Evolutionary conservation across 352 stramenopile species (phyloP), one percentile per base, ranked within the genome.

Genomic region (Globisporangium paddicum): DNA sequence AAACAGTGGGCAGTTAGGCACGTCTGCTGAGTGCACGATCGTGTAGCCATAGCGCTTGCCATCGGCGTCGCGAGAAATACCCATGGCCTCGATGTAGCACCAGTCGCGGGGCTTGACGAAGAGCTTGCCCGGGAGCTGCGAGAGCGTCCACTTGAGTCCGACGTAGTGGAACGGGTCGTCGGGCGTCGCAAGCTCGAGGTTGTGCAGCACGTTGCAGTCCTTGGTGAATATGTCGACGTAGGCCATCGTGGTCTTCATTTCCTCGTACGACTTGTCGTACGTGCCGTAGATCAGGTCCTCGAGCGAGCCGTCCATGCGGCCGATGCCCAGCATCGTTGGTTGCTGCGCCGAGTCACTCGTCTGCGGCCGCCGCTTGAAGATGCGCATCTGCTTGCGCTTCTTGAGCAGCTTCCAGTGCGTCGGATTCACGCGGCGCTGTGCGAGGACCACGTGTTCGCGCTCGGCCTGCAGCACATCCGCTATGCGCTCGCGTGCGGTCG

Each of bases 271-370:
- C 16, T 60, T 58, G 62, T 72, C 73, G 63, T 79, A 71, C 47
- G 56, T 67, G 4, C 77, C 77, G 60, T 81, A 87, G 28, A 87
- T 42, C 44, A 82, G 34, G 37, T 82, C 72, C 37, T 87, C 72
- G 21, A 87, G 67, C 18, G 74, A 71, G n/a, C 77, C 77, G 34
- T 70, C 61, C 18, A 84, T 64, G 23, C 63, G 50, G 14, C 74
- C 74, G n/a, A 82, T 52, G 28, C 71, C 75, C 16, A 78, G 68
- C 57, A 87, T 72, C 0, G 45, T 73, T 25, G 69, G 70, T 11
- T 60, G 49, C 3, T 35, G 41, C 8, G 16, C 13, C 14, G 14
- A 21, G 13, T 77, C 60, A n/a, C 30, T 10, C 10, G 21, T 1
- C 9, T 34, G 34, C 21, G 13, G 13, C 18, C 28, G 42, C 3